Percentiles rank a stretch among this genome's conserved stretches.
Conservation (phyloP, 306 rosid genomes). For the Carpinus fangiana region DNA sequence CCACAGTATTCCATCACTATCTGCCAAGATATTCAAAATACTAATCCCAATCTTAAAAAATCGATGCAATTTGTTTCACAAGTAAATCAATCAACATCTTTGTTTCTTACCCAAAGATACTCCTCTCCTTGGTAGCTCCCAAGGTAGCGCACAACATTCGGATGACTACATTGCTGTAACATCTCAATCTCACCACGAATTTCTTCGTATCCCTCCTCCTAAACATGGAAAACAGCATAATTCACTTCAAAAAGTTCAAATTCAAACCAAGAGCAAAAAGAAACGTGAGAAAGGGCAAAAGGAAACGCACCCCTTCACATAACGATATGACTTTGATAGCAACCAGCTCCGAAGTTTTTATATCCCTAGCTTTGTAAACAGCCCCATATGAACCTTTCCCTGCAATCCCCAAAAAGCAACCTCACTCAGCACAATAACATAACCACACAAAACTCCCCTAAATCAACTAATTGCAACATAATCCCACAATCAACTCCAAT, state of each 20-base stretch:
- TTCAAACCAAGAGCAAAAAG: slow-evolving; percentile 13
- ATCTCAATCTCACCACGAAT: slow-evolving; percentile 98
- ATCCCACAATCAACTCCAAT: not conserved
- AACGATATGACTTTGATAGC: slow-evolving; percentile 94
- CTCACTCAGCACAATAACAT: slow-evolving; percentile 11
- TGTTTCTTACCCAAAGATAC: slow-evolving; percentile 85
- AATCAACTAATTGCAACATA: not conserved
- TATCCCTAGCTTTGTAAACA: slow-evolving; percentile 95
- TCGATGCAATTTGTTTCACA: slow-evolving; percentile 11
- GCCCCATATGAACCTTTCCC: slow-evolving; percentile 99
- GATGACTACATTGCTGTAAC: slow-evolving; percentile 98
- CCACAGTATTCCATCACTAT: slow-evolving; percentile 99
- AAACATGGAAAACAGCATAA: slow-evolving; percentile 24
- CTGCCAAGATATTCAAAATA: slow-evolving; percentile 58
- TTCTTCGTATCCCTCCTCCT: slow-evolving; percentile 99
- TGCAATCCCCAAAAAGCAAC: slow-evolving; percentile 35
- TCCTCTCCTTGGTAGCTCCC: slow-evolving; percentile 99
- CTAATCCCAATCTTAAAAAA: slow-evolving; percentile 31
- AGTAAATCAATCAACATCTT: not conserved
- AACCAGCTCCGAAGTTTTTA: slow-evolving; percentile 86
- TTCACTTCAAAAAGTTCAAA: slow-evolving; percentile 26
- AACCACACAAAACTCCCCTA: not conserved
- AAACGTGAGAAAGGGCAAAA: not conserved
- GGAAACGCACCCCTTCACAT: slow-evolving; percentile 75
- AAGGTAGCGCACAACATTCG: slow-evolving; percentile 94